phyloP scores from a whole-genome alignment of 1,139 yeast genomes.

The Protomyces arabidopsidicola region DNA sequence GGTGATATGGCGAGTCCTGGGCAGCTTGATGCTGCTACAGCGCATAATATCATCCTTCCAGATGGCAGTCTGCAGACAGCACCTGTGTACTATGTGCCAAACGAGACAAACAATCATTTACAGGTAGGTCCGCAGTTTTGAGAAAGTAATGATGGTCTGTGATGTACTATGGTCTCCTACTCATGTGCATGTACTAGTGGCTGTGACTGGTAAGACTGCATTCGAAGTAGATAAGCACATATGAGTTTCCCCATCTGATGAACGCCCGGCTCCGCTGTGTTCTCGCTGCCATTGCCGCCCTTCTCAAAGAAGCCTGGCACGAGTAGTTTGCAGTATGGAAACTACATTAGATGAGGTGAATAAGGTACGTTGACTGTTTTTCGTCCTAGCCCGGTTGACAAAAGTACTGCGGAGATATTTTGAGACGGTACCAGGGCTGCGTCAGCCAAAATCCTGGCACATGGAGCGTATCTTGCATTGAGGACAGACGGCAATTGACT shows the following conservation, averaged over 20 bases:
- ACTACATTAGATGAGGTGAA: constrained; percentile 15
- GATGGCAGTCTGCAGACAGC: not conserved
- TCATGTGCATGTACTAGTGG: no score
- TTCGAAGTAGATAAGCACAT: no score
- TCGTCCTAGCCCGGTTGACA: not conserved
- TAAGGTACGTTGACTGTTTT: not conserved
- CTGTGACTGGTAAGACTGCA: no score
- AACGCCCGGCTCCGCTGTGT: no score
- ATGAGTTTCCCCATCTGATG: no score
- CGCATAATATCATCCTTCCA: not conserved
- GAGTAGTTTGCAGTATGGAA: not conserved
- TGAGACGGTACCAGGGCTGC: constrained; percentile 11
- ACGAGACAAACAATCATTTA: no score
- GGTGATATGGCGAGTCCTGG: not conserved
- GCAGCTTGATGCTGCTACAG: not conserved
- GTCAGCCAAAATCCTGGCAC: constrained; percentile 6
- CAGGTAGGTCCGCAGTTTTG: no score
- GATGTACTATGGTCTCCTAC: no score
- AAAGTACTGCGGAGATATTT: constrained; percentile 7
- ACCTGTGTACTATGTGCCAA: not conserved
- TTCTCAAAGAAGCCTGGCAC: no score
- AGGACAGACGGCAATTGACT: constrained; percentile 18
- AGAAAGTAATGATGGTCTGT: no score
- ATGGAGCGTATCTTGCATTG: constrained; percentile 11
- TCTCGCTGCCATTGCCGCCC: no score